Evolutionary conservation across 495 filamentous ascomycete genomes (phyloP).

Genomic region (Penicillium ucsense): DNA sequence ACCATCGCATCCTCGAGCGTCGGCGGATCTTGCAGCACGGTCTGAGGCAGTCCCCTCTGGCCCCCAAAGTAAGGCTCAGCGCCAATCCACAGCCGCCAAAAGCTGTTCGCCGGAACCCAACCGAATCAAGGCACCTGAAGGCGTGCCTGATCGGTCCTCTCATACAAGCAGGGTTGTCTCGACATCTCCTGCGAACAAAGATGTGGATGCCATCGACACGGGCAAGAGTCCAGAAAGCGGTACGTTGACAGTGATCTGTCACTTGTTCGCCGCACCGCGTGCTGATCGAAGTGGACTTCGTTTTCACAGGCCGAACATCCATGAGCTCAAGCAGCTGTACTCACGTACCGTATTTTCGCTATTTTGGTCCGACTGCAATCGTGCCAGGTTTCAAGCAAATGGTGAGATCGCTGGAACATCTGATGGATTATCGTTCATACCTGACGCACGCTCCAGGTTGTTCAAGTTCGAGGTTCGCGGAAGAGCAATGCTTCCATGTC

Average conservation of each 20-base stretch:
- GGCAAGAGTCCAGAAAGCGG: slow-evolving; percentile 34
- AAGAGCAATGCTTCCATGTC: slow-evolving; percentile 40
- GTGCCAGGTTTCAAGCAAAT: slow-evolving; percentile 89
- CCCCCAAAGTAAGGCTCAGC: slow-evolving; percentile 12
- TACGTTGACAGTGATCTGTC: slow-evolving; percentile 11
- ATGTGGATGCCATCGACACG: slow-evolving; percentile 18
- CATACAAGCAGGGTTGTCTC: no score
- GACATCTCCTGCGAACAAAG: slow-evolving; percentile 11
- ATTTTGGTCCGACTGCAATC: slow-evolving; percentile 82
- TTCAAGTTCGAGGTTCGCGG: slow-evolving; percentile 53
- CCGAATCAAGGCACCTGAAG: slow-evolving; percentile 2
- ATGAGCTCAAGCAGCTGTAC: slow-evolving; percentile 38
- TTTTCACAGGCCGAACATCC: slow-evolving; percentile 27
- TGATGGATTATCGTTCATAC: not conserved
- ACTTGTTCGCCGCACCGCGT: no score
- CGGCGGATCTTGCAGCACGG: slow-evolving; percentile 26
- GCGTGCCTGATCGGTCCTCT: slow-evolving; percentile 10
- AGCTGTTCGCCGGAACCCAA: slow-evolving; percentile 23
- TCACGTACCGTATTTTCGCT: slow-evolving; percentile 78
- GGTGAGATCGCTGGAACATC: slow-evolving; percentile 30
- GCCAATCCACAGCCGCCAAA: slow-evolving; percentile 12
- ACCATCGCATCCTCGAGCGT: slow-evolving; percentile 47
- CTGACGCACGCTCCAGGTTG: slow-evolving; percentile 27
- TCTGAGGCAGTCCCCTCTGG: slow-evolving; percentile 12
- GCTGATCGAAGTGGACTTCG: no score